Evolutionary conservation across 495 filamentous ascomycete genomes (phyloP).

Genomic region (Penicillium coffeae): DNA sequence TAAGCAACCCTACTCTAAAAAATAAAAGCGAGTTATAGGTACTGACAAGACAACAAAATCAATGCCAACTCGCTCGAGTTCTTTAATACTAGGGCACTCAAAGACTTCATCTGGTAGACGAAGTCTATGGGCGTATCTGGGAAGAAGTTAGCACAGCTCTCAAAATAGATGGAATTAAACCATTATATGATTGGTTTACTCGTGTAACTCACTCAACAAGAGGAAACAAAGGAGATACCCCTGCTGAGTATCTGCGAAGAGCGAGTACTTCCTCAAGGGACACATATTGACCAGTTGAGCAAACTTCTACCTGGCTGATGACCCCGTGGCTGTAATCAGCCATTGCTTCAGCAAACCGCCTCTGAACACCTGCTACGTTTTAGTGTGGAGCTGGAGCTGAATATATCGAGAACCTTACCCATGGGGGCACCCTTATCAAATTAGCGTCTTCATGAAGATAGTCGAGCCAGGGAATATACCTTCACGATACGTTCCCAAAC

Average conservation of each 20-base stretch:
- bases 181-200: background rate
- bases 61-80: background rate
- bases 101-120: background rate
- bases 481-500: background rate
- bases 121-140: background rate
- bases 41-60: background rate
- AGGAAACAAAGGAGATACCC: background rate
- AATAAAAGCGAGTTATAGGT: background rate
- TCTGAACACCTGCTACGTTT: background rate
- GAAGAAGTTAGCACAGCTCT: background rate
- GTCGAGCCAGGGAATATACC: background rate
- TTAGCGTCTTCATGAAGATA: background rate
- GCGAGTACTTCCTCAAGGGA: background rate
- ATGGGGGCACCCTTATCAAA: background rate
- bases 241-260: background rate
- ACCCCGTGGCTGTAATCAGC: background rate
- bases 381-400: background rate
- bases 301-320: background rate
- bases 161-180: too few species aligned
- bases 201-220: background rate
- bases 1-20: background rate
- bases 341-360: background rate
- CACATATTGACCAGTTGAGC: background rate
- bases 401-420: background rate
- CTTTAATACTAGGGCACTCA: background rate